Evolutionary conservation across 805 yeast species (phyloP), one percentile per base, ranked within the genome.

Genomic region (Suhomyces prunicola): DNA sequence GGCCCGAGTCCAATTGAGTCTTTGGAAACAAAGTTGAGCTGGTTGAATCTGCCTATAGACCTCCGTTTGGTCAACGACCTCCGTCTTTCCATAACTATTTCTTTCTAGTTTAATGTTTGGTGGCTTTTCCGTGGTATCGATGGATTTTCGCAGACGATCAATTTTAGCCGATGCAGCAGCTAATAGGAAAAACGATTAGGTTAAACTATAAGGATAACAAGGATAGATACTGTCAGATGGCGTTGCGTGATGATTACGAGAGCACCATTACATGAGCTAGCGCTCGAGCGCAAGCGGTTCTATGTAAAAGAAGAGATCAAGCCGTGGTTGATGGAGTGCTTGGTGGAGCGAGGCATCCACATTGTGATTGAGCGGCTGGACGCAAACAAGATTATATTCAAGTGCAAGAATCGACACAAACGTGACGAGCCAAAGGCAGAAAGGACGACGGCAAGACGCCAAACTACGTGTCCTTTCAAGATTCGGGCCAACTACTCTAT

Each of bases 321-420:
- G 62, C 87, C 88, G 5, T 84, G 88, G 87, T 65, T 84, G 49
- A 82, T 75, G 57, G 53, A 60, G 8, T 67, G 73, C 47, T 74
- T 82, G 51, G 69, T 77, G 48, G 68, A 70, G n/a, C 74, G 73
- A 56, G 85, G 86, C 5, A 77, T 82, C 41, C 76, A 76, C 51
- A 72, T 84, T 10, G 88, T 82, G 13, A 84, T 84, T 51, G 88
- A 83, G 68, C 67, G 89, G 29, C 80, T 85, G 3, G 89, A 84
- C 65, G 78, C 74, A 47, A 70, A 79, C 44, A 84, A 84, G 64
- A 82, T 84, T 17, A 82, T 84, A 15, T 84, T 84, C 68, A 80
- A 82, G 60, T 84, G 89, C 62, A 83, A 82, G 57, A 73, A 78
- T 31, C 52, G 52, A 35, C 31, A 42, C 39, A 54, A 42, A 33